Evolutionary conservation across 202 grass and related monocot species (phyloP), one percentile per base, ranked within the genome.

Genomic region (Hordeum pubiflorum): DNA sequence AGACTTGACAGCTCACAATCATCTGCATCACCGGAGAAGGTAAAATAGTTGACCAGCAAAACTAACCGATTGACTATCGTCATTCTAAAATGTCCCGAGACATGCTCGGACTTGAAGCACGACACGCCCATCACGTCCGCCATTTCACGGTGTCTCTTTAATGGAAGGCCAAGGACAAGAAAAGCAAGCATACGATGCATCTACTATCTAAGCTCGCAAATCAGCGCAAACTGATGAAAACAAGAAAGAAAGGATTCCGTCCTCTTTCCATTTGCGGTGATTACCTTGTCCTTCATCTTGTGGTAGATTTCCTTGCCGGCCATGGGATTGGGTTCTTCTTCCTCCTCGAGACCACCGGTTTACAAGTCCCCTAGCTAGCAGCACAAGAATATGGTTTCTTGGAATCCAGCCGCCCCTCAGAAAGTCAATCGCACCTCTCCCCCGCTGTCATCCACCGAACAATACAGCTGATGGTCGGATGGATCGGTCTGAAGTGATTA

Each of bases 261-360:
- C 72, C 31, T 62, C 63, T 41, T 56, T 29, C 48, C 62, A 55
- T 80, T 62, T 75, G 5, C 20, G 2, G 17, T 60, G 8, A 40
- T 54, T 86, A 90, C 88, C 88, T 86, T 90, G 54, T 90, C 88
- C 84, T 90, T 90, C 88, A 90, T 82, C 62, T 83, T 90, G 84
- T 86, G 24, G 69, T 75, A 86, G 80, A 90, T 90, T 83, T 90
- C 88, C 80, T 90, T 90, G 79, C 88, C 88, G 40, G 88, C 74
- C 88, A 90, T 90, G 69, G 62, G 2, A n/a, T 54, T 7, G 14
- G 14, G 43, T 15, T 38, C 27, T 29, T 29, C 27, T 29, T 29
- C 34, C 69, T 80, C 8, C 62, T 52, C 10, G 38, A 73, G 61
- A 29, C 23, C 54, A 15, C 52, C 34, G 76, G 66, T 84, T 79